These are phyloP conservation scores for Verticillium klebahnii DNA, from an alignment of 2,329 filamentous ascomycete genomes.

Conservation along the genomic window DNA sequence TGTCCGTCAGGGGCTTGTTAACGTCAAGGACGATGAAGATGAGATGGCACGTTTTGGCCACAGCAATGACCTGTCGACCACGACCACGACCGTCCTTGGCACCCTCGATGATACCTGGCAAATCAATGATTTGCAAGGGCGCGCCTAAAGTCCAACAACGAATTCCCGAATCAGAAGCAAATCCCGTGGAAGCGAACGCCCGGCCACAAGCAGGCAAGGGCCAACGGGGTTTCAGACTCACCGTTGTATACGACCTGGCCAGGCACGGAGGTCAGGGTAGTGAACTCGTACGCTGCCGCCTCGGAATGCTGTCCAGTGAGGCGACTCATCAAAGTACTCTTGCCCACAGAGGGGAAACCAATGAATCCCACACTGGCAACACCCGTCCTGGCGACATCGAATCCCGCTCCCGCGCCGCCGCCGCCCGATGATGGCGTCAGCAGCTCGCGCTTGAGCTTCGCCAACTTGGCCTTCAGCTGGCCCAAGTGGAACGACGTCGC, in stretches of 20 bases:
- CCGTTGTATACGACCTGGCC: constrained; percentile 94
- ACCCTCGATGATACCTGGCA: constrained; percentile 97
- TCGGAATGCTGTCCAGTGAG: constrained; percentile 97
- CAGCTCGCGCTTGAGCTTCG: constrained; percentile 94
- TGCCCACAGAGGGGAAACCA: constrained; percentile 95
- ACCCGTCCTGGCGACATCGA: constrained; percentile 96
- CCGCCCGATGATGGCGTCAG: constrained; percentile 81
- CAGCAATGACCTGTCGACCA: constrained; percentile 96
- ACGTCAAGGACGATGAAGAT: constrained; percentile 99
- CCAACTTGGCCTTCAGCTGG: constrained; percentile 96
- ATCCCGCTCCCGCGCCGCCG: constrained; percentile 80
- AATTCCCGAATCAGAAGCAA: neutral
- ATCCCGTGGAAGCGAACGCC: neutral
- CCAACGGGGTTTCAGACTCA: constrained; percentile 21
- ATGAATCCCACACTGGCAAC: constrained; percentile 97
- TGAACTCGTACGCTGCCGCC: constrained; percentile 97
- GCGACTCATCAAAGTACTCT: constrained; percentile 94
- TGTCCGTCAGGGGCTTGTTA: constrained; percentile 96
- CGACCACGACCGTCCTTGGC: constrained; percentile 97
- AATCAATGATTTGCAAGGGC: constrained; percentile 95
- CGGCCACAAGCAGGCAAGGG: neutral
- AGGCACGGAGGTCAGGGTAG: constrained; percentile 93
- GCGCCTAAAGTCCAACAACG: constrained; percentile 47
- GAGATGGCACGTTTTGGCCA: constrained; percentile 96
- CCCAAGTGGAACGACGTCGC: constrained; percentile 89